Conservation (phyloP, 2,329 filamentous ascomycete species). For the Delphinella strobiligena region DNA sequence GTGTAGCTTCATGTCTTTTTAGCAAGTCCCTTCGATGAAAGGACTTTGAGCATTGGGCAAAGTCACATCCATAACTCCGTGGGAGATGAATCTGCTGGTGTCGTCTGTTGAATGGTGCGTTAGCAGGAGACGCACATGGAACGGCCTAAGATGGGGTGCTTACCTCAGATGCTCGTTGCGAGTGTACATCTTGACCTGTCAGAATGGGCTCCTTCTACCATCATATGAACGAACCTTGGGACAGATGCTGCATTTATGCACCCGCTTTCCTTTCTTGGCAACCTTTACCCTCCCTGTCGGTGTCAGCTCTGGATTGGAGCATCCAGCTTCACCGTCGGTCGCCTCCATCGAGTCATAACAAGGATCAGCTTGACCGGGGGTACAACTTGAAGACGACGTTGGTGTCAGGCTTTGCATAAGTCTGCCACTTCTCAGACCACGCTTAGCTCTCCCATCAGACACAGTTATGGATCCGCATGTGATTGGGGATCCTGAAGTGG, state of each 20-base stretch:
- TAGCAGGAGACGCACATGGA: not conserved
- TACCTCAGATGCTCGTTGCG: constrained; percentile 3
- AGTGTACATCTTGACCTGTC: not conserved
- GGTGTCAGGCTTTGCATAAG: too few species aligned
- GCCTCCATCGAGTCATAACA: too few species aligned
- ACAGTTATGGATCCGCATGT: too few species aligned
- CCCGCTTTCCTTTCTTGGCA: constrained; percentile 32
- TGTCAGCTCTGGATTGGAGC: too few species aligned
- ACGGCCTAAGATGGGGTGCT: not conserved
- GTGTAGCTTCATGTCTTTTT: not conserved
- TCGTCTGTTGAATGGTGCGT: not conserved
- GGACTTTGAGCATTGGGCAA: not conserved
- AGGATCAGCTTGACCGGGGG: too few species aligned
- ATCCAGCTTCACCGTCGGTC: too few species aligned
- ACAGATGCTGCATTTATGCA: constrained; percentile 33
- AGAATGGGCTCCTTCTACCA: not conserved
- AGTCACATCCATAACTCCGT: not conserved
- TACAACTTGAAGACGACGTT: too few species aligned
- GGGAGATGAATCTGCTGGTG: not conserved
- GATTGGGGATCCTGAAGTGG: too few species aligned
- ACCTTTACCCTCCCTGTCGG: not conserved
- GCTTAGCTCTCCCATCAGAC: too few species aligned
- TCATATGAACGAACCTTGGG: constrained; percentile 24
- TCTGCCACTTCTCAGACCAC: too few species aligned
- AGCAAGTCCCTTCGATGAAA: not conserved